Percentiles rank a stretch among this genome's conserved stretches.
These are phyloP conservation scores for Cladophialophora psammophila DNA, from an alignment of 2,329 filamentous ascomycete species.

Conservation along the genomic window DNA sequence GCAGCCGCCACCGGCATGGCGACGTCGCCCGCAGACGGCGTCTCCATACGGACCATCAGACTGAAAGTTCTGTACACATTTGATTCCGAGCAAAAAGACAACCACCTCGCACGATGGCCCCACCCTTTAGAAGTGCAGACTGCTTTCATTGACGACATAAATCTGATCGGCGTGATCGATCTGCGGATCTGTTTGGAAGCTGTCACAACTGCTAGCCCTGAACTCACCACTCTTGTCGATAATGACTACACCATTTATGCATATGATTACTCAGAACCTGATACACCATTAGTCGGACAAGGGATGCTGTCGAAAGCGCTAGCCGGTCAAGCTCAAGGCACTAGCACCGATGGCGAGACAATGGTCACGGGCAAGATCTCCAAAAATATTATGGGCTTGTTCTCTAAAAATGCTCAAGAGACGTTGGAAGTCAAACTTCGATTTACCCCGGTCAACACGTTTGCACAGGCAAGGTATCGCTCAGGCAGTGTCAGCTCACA, in stretches of 20 bases:
- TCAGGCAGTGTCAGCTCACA: conserved; percentile 40
- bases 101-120: conserved; percentile 86
- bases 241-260: conserved; percentile 96
- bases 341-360: conserved; percentile 44
- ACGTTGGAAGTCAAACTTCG: conserved; percentile 93
- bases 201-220: conserved; percentile 79
- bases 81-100: conserved; percentile 84
- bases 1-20: conserved; percentile 26
- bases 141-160: conserved; percentile 78
- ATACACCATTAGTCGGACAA: conserved; percentile 91
- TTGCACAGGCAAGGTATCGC: conserved; percentile 31
- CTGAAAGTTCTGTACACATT: conserved; percentile 97
- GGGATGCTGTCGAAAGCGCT: conserved; percentile 91
- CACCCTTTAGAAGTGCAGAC: conserved; percentile 81
- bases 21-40: conserved; percentile 48
- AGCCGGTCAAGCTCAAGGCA: conserved; percentile 62
- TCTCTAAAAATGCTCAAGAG: conserved; percentile 80
- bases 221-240: conserved; percentile 76
- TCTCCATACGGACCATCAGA: conserved; percentile 67
- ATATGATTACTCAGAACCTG: conserved; percentile 93
- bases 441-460: conserved; percentile 73
- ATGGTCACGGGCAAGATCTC: conserved; percentile 90
- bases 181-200: conserved; percentile 86
- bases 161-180: conserved; percentile 85
- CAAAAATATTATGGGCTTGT: conserved; percentile 82